A percentile compares a stretch with the other conserved stretches of the same genome.
phyloP scores from a whole-genome alignment of 805 yeast genomes.

The Cyberlindnera petersonii region DNA sequence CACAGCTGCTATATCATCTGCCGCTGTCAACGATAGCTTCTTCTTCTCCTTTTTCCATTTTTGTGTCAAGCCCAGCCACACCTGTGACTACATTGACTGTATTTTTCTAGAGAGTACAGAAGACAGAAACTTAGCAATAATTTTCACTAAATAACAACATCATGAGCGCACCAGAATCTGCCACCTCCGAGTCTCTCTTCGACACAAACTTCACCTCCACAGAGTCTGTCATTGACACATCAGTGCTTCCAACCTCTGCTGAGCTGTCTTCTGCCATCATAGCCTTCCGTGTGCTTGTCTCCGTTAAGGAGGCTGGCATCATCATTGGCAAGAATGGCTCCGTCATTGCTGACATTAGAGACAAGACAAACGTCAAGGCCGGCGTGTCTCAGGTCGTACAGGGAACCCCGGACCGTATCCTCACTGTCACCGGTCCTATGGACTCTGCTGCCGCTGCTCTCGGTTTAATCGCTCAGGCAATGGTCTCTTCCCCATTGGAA shows the following conservation, averaged over 20 bases:
- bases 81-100: too few species aligned
- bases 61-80: too few species aligned
- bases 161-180: conserved; percentile 2
- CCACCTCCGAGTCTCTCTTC: conserved; percentile 3
- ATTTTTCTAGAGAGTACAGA: too few species aligned
- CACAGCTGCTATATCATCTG: not conserved
- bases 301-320: conserved; percentile 86
- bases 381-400: conserved; percentile 79
- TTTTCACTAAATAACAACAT: not conserved
- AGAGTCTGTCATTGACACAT: conserved; percentile 13
- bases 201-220: conserved; percentile 6
- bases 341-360: conserved; percentile 72
- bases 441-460: conserved; percentile 68
- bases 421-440: conserved; percentile 72
- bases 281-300: conserved; percentile 51
- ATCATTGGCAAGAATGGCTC: conserved; percentile 83
- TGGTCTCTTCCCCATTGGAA: conserved; percentile 42
- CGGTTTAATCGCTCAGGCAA: conserved; percentile 63
- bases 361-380: conserved; percentile 73
- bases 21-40: not conserved
- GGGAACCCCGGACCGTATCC: conserved; percentile 78
- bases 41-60: not conserved
- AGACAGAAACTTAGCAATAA: too few species aligned
- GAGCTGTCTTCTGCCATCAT: conserved; percentile 25
- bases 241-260: conserved; percentile 25